These are phyloP conservation scores for Linum tenue DNA, from an alignment of 345 rosid species.

Conservation along the genomic window DNA sequence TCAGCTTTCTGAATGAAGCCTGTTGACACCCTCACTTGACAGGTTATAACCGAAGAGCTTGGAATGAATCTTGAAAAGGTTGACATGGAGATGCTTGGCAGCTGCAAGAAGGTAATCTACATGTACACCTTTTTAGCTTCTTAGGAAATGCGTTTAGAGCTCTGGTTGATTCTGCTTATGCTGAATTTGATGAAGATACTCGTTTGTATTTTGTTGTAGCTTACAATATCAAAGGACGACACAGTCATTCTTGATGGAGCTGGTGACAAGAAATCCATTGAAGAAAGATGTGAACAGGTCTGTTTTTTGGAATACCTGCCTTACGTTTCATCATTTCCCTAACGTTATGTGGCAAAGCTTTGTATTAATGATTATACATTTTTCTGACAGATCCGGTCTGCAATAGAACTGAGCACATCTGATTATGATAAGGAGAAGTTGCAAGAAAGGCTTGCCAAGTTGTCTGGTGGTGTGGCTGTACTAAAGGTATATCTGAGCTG, in stretches of 20 bases:
- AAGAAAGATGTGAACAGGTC: constrained; percentile 42
- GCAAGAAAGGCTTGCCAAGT: constrained; percentile 1
- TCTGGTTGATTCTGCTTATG: too few species aligned
- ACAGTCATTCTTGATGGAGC: constrained; percentile 33
- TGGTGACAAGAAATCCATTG: constrained; percentile 30
- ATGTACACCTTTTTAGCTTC: neutral
- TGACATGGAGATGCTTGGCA: constrained; percentile 73
- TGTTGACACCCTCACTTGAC: constrained; percentile 7
- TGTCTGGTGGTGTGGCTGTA: constrained; percentile 5
- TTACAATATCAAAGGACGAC: constrained; percentile 31
- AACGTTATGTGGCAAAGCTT: neutral
- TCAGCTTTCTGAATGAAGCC: neutral
- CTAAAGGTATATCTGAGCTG: neutral
- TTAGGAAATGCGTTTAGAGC: neutral
- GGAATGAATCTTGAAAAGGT: constrained; percentile 92
- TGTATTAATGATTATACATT: neutral
- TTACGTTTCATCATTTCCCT: neutral
- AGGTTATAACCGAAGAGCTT: constrained; percentile 91
- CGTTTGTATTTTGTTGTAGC: constrained; percentile 9
- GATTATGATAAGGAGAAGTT: constrained; percentile 1
- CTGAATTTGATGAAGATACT: neutral
- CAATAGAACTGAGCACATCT: neutral
- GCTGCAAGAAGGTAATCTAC: constrained; percentile 72
- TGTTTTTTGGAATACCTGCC: neutral
- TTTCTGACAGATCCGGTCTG: neutral